These are phyloP conservation scores for Dactylellina cionopaga DNA, from an alignment of 2,329 filamentous ascomycete genomes.

Conservation along the genomic window DNA sequence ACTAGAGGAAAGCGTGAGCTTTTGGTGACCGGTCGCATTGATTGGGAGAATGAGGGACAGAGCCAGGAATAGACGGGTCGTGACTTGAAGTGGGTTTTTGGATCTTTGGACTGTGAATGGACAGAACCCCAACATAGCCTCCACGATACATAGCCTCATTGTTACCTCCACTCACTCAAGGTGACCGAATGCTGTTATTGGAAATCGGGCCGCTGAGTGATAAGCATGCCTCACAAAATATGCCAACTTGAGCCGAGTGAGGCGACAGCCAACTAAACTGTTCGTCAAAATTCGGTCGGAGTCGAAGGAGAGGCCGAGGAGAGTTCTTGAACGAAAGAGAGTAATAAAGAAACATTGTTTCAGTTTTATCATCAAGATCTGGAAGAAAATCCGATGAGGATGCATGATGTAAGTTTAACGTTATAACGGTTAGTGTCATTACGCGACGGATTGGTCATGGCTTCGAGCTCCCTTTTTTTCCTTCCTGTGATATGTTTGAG, in stretches of 20 bases:
- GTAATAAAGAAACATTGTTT: constrained; percentile 36
- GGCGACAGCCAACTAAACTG: constrained; percentile 21
- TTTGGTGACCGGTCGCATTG: constrained; percentile 26
- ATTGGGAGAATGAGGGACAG: constrained; percentile 12
- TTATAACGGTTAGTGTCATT: constrained; percentile 39
- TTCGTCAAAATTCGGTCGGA: background rate
- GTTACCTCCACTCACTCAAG: constrained; percentile 12
- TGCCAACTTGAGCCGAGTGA: constrained; percentile 33
- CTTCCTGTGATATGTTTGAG: constrained; percentile 1
- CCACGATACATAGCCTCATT: constrained; percentile 45
- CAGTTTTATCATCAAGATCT: constrained; percentile 31
- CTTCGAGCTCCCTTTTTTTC: constrained; percentile 4
- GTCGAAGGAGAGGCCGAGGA: constrained; percentile 8
- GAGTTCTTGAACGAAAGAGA: constrained; percentile 21
- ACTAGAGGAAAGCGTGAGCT: constrained; percentile 44
- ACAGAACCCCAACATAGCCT: constrained; percentile 45
- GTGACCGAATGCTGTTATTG: constrained; percentile 1
- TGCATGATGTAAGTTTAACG: constrained; percentile 52
- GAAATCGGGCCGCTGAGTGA: constrained; percentile 31
- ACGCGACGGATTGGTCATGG: constrained; percentile 49
- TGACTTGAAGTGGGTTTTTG: constrained; percentile 46
- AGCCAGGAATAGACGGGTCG: constrained; percentile 40
- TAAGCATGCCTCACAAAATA: constrained; percentile 48
- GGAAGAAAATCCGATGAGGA: no score
- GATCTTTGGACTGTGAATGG: constrained; percentile 49